These are phyloP conservation scores for Myriosclerotinia scirpicola DNA, from an alignment of 2,329 filamentous ascomycete species.

Conservation along the genomic window DNA sequence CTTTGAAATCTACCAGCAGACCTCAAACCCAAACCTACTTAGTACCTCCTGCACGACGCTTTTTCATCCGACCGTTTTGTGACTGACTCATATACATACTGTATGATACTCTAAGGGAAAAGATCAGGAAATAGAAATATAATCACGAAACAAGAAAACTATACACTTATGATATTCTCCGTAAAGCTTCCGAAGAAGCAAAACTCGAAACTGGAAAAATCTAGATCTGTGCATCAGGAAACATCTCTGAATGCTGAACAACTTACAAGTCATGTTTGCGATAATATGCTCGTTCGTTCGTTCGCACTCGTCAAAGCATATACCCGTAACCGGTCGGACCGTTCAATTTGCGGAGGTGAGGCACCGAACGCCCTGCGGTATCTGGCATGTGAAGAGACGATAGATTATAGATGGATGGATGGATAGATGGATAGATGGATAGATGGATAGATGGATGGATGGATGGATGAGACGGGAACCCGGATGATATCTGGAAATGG, in stretches of 20 bases:
- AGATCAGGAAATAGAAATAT: background rate
- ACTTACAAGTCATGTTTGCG: background rate
- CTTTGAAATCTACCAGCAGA: background rate
- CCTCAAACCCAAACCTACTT: background rate
- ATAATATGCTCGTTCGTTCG: background rate
- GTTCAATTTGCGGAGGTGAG: conserved; percentile 17
- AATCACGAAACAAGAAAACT: conserved; percentile 8
- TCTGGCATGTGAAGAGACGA: conserved; percentile 8
- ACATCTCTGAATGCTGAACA: too few relatives aligned
- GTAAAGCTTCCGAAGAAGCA: conserved; percentile 5
- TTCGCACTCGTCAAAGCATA: conserved; percentile 13
- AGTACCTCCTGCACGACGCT: background rate
- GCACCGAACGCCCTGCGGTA: conserved; percentile 11
- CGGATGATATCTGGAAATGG: conserved; percentile 3
- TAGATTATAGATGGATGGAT: too few relatives aligned
- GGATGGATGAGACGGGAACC: conserved; percentile 4
- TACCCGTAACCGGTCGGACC: conserved; percentile 13
- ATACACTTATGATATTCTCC: background rate
- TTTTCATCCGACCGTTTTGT: conserved; percentile 1
- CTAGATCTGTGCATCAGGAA: background rate
- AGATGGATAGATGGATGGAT: background rate
- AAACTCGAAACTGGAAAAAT: background rate
- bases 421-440: too few relatives aligned
- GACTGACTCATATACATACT: background rate
- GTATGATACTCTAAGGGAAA: background rate